Base-by-base conservation (phyloP, 2,329 filamentous ascomycete genomes). In the Pestalotiopsis sp. region DNA sequence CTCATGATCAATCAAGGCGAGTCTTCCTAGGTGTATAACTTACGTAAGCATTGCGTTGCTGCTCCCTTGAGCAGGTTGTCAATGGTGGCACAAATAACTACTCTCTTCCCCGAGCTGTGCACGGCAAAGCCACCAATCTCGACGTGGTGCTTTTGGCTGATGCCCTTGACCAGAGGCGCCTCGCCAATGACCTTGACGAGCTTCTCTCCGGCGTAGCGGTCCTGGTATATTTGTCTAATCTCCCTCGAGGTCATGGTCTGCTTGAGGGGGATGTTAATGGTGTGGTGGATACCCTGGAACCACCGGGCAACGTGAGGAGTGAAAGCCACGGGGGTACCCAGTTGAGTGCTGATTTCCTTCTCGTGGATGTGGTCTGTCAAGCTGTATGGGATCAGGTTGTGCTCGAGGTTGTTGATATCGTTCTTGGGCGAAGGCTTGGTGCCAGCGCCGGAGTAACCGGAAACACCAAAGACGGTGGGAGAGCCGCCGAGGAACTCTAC, bases 101-200 rank as follows among this genome's bases (percentile, higher is more conserved):
- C 94, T 64, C 96, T 88, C 87, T 94, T 96, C 68, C 95, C 95
- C 24, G 88, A 90, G 73, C 88, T 93, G 82, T 98, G 92, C 52
- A 98, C 94, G n/a, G 93, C 94, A 75, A 98, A 98, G 0, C 93
- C 94, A 68, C 96, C 96, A 79, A 99, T 94, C 82, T 98, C 94
- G 3, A 97, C 91, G 24, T 93, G 92, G 78, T 98, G 95, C 82
- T 91, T 93, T 71, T 92, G 89, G 73, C 88, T 88, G 75, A 98
- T 98, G 73, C 89, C 84, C 83, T 94, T 97, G 67, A 98, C 95
- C 11, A 90, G 83, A 3, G 95, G 96, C 0, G 92, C 88, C 79
- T 98, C 95, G 66, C 95, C 95, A 4, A 93, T 88, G 22, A 98
- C 89, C 86, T 96, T 97, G 78, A 99, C 91, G 17, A 99, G 89